Evolutionary conservation across 1,284 basidiomycete genomes (phyloP).

Genomic region (Cerrena zonata): DNA sequence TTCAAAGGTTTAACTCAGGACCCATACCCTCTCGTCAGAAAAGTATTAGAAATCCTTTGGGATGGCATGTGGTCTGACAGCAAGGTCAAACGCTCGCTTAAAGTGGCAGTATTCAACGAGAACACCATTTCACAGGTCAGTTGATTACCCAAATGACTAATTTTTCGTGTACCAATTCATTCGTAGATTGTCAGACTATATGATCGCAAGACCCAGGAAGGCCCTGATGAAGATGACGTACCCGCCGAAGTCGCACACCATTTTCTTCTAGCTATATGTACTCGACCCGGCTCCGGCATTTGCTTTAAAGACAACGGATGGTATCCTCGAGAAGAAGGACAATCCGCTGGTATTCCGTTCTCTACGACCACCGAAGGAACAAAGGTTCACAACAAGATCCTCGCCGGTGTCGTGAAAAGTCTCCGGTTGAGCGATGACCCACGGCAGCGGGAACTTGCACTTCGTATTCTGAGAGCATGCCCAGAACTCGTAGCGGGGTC

Average conservation of each 20-base stretch:
- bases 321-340: constrained; percentile 68
- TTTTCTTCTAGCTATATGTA: constrained; percentile 83
- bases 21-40: constrained; percentile 48
- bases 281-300: constrained; percentile 76
- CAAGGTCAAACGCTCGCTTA: constrained; percentile 62
- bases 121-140: constrained; percentile 54
- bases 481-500: constrained; percentile 82
- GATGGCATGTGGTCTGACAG: constrained; percentile 64
- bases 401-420: constrained; percentile 68
- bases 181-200: constrained; percentile 67
- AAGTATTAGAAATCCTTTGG: constrained; percentile 63
- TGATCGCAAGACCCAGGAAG: constrained; percentile 50
- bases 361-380: constrained; percentile 23
- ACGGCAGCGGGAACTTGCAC: constrained; percentile 78
- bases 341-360: constrained; percentile 32
- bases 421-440: constrained; percentile 80
- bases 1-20: constrained; percentile 68
- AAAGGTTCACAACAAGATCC: constrained; percentile 79
- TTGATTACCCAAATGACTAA: constrained; percentile 3
- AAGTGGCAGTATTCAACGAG: constrained; percentile 66
- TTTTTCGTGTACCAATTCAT: constrained; percentile 1
- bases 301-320: constrained; percentile 88
- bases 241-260: constrained; percentile 82
- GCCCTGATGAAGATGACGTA: constrained; percentile 43
- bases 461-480: constrained; percentile 74